Percentiles rank a stretch among this genome's conserved stretches.
phyloP scores from a whole-genome alignment of 371 early-diverging fungal genomes.

The Zancudomyces culisetae region DNA sequence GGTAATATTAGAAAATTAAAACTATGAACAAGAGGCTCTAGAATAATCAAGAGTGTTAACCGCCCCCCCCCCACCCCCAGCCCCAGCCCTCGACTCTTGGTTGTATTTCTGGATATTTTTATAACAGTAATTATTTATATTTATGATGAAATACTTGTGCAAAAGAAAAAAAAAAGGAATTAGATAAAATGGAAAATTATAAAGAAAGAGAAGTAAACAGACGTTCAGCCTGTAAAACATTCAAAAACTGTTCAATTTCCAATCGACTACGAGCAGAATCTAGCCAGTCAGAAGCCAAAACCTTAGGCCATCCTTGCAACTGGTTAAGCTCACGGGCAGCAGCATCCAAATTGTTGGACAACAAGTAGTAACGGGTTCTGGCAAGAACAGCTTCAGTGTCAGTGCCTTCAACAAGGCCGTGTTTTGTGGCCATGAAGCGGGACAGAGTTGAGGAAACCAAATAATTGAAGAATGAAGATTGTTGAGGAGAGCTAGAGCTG shows the following conservation, averaged over 20 bases:
- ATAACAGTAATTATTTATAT: background rate
- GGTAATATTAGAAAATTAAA: slow-evolving; percentile 12
- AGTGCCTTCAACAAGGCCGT: slow-evolving; percentile 67
- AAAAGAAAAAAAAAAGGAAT: background rate
- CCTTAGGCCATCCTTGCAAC: slow-evolving; percentile 82
- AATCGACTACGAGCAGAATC: slow-evolving; percentile 60
- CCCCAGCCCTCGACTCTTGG: too few relatives aligned
- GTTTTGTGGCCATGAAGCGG: slow-evolving; percentile 60
- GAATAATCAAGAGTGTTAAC: too few relatives aligned
- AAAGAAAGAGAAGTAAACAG: background rate
- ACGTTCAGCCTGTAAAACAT: slow-evolving; percentile 20
- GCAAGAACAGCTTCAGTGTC: slow-evolving; percentile 81
- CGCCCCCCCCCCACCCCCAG: too few relatives aligned
- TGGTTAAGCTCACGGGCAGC: slow-evolving; percentile 89
- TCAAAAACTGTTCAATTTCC: slow-evolving; percentile 79
- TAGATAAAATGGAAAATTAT: background rate
- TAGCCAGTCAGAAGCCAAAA: slow-evolving; percentile 79
- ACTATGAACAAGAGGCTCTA: background rate
- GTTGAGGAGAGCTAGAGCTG: slow-evolving; percentile 16
- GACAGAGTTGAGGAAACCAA: slow-evolving; percentile 52
- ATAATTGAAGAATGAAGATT: slow-evolving; percentile 71
- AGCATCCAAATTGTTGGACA: slow-evolving; percentile 58
- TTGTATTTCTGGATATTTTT: too few relatives aligned
- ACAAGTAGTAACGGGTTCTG: slow-evolving; percentile 55
- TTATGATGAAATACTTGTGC: background rate